Base-by-base conservation (phyloP, 2,329 filamentous ascomycete species). In the Trichoderma sp. region DNA sequence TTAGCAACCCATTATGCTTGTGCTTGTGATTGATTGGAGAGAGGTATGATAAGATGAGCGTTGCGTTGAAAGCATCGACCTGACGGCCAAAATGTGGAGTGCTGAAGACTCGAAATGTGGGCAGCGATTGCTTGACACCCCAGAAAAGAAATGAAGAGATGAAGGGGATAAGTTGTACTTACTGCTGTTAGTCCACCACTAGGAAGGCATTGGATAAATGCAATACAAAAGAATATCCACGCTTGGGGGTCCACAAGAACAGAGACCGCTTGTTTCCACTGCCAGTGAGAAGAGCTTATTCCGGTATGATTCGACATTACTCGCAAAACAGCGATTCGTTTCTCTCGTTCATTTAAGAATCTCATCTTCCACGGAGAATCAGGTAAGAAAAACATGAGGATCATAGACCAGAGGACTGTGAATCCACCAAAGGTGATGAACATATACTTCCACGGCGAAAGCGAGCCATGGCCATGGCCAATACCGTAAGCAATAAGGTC, bases 121-220 rank as follows among this genome's bases (percentile, higher is more conserved):
- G 39, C 15, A 43, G 17, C 39, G 15, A 43, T 43, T 43, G 39
- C 39, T n/a, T 7, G 39, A 43, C 39, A n/a, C 15, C 39, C 8
- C 17, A n/a, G 39, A 43, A 4, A 43, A n/a, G 17, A 43, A 43
- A n/a, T n/a, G 15, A n/a, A 20, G 43, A 50, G 17, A 20, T 50
- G n/a, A 20, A 50, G 4, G n/a, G 43, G 9, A 20, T 50, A 20
- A 43, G 15, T 20, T 50, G 43, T 50, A 20, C 43, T 50, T 12
- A 50, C n/a, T 5, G 43, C 43, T 50, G 43, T 50, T 9, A 50
- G 9, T 50, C 43, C 43, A 34, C 73, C 68, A n/a, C 70, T 65
- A 7, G 65, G 67, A 6, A 74, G 55, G 59, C 73, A 74, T 64
- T 74, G 72, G 3, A 74, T 28, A 34, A 74, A 70, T 15, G 47